A percentile compares a stretch with the other conserved stretches of the same genome.
phyloP scores from a whole-genome alignment of 768 basidiomycete genomes.

The Cantharellus anzutake region DNA sequence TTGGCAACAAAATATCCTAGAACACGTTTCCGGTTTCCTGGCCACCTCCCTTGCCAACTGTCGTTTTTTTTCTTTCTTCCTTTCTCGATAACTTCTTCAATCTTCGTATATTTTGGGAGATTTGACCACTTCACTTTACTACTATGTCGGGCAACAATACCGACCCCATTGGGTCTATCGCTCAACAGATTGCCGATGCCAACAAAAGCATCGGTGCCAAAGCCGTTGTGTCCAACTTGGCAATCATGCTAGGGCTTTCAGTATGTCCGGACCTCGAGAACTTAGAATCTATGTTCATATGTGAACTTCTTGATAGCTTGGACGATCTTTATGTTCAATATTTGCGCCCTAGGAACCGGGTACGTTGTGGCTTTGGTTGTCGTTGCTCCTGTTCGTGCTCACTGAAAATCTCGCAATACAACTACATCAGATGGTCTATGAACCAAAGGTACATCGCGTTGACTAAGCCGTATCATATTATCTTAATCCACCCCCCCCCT shows the following conservation, averaged over 20 bases:
- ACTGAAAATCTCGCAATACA: background rate
- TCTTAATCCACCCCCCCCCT: background rate
- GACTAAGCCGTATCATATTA: background rate
- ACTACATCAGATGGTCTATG: conserved; percentile 52
- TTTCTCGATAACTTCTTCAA: too few relatives aligned
- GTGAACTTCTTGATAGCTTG: conserved; percentile 11
- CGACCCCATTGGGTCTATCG: background rate
- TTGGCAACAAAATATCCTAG: too few relatives aligned
- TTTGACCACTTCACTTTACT: too few relatives aligned
- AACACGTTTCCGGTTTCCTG: too few relatives aligned
- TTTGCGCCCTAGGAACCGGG: conserved; percentile 84
- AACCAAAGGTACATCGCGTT: conserved; percentile 42
- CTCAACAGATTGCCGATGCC: background rate
- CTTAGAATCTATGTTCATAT: background rate
- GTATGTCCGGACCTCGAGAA: background rate
- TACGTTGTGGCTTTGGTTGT: conserved; percentile 13
- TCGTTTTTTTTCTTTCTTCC: too few relatives aligned
- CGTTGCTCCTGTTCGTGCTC: background rate
- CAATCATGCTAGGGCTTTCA: background rate
- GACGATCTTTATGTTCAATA: conserved; percentile 39
- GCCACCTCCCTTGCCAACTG: too few relatives aligned
- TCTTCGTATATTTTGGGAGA: too few relatives aligned
- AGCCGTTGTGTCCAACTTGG: background rate
- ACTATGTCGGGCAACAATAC: background rate
- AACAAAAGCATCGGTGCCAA: background rate